Evolutionary conservation across 805 yeast species (phyloP).

Genomic region (Myxozyma neotropica): DNA sequence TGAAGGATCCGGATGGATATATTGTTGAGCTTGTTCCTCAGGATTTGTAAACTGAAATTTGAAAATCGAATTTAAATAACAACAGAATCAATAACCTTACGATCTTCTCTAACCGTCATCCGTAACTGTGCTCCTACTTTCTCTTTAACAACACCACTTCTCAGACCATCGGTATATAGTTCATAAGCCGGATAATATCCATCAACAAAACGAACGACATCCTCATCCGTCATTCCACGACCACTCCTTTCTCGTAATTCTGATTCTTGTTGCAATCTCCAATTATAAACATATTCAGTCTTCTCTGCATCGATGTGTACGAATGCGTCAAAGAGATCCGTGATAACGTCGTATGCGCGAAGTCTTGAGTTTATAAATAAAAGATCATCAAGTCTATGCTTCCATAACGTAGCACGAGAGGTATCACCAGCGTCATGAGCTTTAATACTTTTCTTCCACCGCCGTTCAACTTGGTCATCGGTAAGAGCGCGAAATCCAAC

Average conservation of each 20-base stretch:
- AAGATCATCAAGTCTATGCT: constrained; percentile 41
- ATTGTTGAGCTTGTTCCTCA: constrained; percentile 74
- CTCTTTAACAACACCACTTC: constrained; percentile 29
- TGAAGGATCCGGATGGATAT: constrained; percentile 92
- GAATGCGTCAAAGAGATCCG: constrained; percentile 63
- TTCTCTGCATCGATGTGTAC: constrained; percentile 63
- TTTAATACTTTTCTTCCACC: constrained; percentile 25
- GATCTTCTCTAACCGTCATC: constrained; percentile 8
- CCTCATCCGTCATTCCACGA: constrained; percentile 74
- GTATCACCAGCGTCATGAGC: constrained; percentile 1
- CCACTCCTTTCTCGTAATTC: constrained; percentile 54
- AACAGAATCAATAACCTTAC: constrained; percentile 4
- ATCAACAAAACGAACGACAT: constrained; percentile 69
- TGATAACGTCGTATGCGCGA: constrained; percentile 51
- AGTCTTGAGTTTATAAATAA: constrained; percentile 57
- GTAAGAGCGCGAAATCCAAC: constrained; percentile 64
- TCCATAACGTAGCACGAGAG: constrained; percentile 33
- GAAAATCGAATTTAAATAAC: neutral
- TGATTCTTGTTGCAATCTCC: constrained; percentile 81
- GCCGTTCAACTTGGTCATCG: constrained; percentile 38
- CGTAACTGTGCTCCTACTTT: constrained; percentile 38
- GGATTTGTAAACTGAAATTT: neutral
- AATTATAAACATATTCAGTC: constrained; percentile 64
- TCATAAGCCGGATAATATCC: constrained; percentile 86
- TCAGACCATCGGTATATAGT: constrained; percentile 58